Evolutionary conservation across 2,329 filamentous ascomycete genomes (phyloP), one percentile per base, ranked within the genome.

Genomic region (Zasmidium cellare): DNA sequence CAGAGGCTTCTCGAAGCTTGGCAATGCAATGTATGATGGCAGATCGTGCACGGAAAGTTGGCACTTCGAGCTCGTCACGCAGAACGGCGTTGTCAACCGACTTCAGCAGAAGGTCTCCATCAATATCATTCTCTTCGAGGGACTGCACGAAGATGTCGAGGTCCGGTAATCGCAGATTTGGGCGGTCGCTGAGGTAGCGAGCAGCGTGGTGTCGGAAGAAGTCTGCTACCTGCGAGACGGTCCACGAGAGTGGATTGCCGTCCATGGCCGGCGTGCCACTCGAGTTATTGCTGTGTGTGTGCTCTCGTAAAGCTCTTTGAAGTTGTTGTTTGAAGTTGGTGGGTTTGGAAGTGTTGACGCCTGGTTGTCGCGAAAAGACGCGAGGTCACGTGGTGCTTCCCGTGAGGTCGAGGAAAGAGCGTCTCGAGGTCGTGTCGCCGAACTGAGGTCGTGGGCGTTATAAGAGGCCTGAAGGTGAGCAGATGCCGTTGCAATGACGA

Each of bases 201-300:
- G 56, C 48, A 3, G 67, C 68, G 38, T 69, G 51, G 51, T 81
- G 78, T 69, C 87, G 91, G 2, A 96, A 78, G 67, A 87, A 86
- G 16, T 79, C 71, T 9, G 89, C 82, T 11, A 96, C 84, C 35
- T 85, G 80, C 38, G 88, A 84, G 28, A 87, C 79, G 35, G 82
- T 82, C 91, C 91, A 96, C 54, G 81, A 69, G 72, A 87, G 88
- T n/a, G 91, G 91, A 74, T 96, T 90, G 56, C 75, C 70, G 16
- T 72, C 71, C 49, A 73, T 72, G 52, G 28, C 28, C 28, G 28
- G 28, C 28, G 28, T 14, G n/a, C n/a, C n/a, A n/a, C n/a, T n/a
- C n/a, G n/a, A n/a, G n/a, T n/a, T n/a, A n/a, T n/a, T n/a, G n/a
- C n/a, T n/a, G n/a, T n/a, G n/a, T n/a, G 25, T 28, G 5, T 28